These are phyloP conservation scores for Boletus pseudo-olivaceus DNA, from an alignment of 768 basidiomycete genomes.

Conservation along the genomic window DNA sequence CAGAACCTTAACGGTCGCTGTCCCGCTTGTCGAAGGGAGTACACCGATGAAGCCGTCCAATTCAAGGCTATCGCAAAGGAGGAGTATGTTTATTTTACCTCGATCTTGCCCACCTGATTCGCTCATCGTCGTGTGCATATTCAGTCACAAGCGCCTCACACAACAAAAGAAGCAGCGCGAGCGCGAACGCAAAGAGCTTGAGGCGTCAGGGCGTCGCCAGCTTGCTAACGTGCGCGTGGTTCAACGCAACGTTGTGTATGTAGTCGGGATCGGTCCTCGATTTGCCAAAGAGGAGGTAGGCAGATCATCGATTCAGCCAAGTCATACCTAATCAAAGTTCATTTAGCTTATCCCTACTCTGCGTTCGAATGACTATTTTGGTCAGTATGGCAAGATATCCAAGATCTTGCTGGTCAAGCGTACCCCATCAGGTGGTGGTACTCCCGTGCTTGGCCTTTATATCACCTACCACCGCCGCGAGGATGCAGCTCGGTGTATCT, in stretches of 20 bases:
- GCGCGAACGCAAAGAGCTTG: slow-evolving; percentile 93
- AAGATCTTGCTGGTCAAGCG: slow-evolving; percentile 94
- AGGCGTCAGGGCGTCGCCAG: slow-evolving; percentile 77
- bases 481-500: slow-evolving; percentile 91
- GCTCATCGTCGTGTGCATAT: slow-evolving; percentile 11
- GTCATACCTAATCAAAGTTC: slow-evolving; percentile 1
- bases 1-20: slow-evolving; percentile 94
- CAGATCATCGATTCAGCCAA: not conserved
- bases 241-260: slow-evolving; percentile 93
- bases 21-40: slow-evolving; percentile 91
- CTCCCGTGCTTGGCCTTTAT: slow-evolving; percentile 86
- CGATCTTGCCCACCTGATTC: slow-evolving; percentile 1
- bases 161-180: slow-evolving; percentile 95
- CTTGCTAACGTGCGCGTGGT: slow-evolving; percentile 94
- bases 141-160: slow-evolving; percentile 88
- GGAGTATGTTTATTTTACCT: slow-evolving; percentile 63
- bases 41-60: slow-evolving; percentile 89
- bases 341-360: slow-evolving; percentile 82
- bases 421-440: slow-evolving; percentile 66
- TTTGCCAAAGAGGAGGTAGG: slow-evolving; percentile 96
- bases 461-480: slow-evolving; percentile 94
- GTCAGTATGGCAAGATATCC: slow-evolving; percentile 96
- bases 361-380: slow-evolving; percentile 94
- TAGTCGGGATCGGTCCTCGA: slow-evolving; percentile 89
- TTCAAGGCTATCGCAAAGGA: slow-evolving; percentile 94